Evolutionary conservation across 148 eudicot genomes (phyloP), one percentile per base, ranked within the genome.

Genomic region (Silene uniflora): DNA sequence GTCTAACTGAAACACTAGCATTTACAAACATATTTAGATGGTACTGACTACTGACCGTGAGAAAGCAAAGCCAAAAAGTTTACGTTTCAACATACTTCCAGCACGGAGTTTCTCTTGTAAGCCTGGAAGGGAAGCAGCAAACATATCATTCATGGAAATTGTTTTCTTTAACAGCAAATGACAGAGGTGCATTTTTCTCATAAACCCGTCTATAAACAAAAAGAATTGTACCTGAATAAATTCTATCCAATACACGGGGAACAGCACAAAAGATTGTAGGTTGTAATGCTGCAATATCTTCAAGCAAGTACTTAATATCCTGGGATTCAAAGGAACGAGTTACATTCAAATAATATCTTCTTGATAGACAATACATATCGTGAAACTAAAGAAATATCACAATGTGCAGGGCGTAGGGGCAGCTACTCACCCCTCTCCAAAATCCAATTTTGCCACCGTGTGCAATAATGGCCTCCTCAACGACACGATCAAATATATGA

Each of bases 251-350:
- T 12, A 95, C 99, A 23, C 99, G 96, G 64, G 99, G 99, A 83
- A 95, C 99, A 79, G 99, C 97, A 83, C 92, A 89, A 83, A 95
- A 92, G 42, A 95, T 47, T 62, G 96, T 92, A 25, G 99, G 99
- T 74, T 89, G 87, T 77, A 95, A 81, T 75, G 76, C 99, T 78
- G 84, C 91, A 68, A 92, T 85, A 79, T 95, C 99, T 75, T 95
- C 99, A 74, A 85, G 79, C 76, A 95, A 83, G 78, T 90, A 78
- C 77, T 90, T 92, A 68, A 89, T 96, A 83, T 95, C 99, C 99
- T 95, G 82, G 73, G 71, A 78, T 68, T 77, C 22, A 72, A 83
- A 71, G 75, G 35, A 35, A 73, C 73, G 67, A 47, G 59, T 80
- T 62, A 73, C 25, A 64, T 59, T 49, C 39, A 42, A 68, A 39